Evolutionary conservation across 306 rosid genomes (phyloP).

Genomic region (Lupinus albus): DNA sequence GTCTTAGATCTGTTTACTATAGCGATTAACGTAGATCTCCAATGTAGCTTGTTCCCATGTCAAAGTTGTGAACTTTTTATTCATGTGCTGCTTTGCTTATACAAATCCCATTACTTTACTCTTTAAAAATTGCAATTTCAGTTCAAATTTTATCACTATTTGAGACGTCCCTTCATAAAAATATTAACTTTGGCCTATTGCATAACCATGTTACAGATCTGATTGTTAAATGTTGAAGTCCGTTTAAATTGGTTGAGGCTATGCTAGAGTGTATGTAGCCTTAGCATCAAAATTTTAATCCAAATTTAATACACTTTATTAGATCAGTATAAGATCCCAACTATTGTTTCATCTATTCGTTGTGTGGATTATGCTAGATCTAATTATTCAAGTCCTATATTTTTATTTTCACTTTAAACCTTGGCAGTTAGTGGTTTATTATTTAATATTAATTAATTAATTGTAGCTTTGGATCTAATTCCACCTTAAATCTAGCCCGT

Average conservation of each 20-base stretch:
- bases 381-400: neutral
- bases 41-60: too few relatives aligned
- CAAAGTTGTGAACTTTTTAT: neutral
- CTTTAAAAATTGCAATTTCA: neutral
- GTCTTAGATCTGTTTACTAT: too few relatives aligned
- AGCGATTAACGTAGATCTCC: too few relatives aligned
- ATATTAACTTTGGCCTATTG: neutral
- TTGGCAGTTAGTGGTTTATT: neutral
- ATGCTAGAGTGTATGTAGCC: too few relatives aligned
- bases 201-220: constrained; percentile 28
- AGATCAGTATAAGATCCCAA: neutral
- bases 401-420: neutral
- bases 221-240: neutral
- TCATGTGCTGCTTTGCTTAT: neutral
- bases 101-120: neutral
- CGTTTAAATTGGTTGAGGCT: neutral
- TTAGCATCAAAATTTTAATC: too few relatives aligned
- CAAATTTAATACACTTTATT: neutral
- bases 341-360: constrained; percentile 1
- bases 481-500: neutral
- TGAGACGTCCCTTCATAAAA: neutral
- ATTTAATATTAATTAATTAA: too few relatives aligned
- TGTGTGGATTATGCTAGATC: constrained; percentile 8
- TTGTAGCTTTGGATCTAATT: neutral
- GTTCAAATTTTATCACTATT: neutral